A percentile compares a stretch with the other conserved stretches of the same genome.
Conservation (phyloP, 23 red algal species). For the Gracilaria caudata region DNA sequence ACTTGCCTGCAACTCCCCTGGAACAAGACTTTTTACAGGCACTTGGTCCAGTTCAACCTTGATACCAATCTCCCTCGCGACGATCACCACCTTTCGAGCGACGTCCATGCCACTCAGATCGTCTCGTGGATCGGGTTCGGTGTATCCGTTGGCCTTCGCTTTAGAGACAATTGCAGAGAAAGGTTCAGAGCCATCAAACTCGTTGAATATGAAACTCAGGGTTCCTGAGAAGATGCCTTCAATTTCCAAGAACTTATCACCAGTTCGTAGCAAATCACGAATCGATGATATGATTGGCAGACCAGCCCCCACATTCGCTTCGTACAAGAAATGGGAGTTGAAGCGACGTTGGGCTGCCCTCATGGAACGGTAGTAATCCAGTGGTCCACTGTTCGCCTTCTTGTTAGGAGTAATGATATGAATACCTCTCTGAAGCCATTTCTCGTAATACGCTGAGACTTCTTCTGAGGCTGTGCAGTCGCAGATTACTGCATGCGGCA, state of each 20-base stretch:
- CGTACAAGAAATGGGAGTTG: slow-evolving; percentile 99
- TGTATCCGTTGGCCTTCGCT: slow-evolving; percentile 91
- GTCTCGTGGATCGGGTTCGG: slow-evolving; percentile 97
- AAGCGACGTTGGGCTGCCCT: slow-evolving; percentile 80
- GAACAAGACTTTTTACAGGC: slow-evolving; percentile 85
- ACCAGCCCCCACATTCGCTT: slow-evolving; percentile 97
- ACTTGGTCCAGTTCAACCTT: slow-evolving; percentile 85
- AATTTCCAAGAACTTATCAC: slow-evolving; percentile 91
- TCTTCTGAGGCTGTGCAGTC: slow-evolving; percentile 96
- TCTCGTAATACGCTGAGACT: slow-evolving; percentile 79
- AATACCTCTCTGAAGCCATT: slow-evolving; percentile 86
- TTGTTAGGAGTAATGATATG: slow-evolving; percentile 98
- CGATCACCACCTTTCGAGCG: slow-evolving; percentile 94
- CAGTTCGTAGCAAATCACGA: slow-evolving; percentile 92
- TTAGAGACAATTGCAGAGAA: slow-evolving; percentile 83
- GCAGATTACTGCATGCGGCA: slow-evolving; percentile 92
- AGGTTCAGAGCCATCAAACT: slow-evolving; percentile 82
- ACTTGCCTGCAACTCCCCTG: slow-evolving; percentile 56
- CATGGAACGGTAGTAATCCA: slow-evolving; percentile 71
- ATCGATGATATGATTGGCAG: slow-evolving; percentile 95
- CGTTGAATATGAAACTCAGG: slow-evolving; percentile 97
- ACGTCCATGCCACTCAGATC: slow-evolving; percentile 94
- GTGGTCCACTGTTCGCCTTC: slow-evolving; percentile 86
- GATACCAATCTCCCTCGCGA: slow-evolving; percentile 93
- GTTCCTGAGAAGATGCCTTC: slow-evolving; percentile 98